Percentiles rank a stretch among this genome's conserved stretches.
phyloP scores from a whole-genome alignment of 164 flowering plant species.

The Vitis rupestris region DNA sequence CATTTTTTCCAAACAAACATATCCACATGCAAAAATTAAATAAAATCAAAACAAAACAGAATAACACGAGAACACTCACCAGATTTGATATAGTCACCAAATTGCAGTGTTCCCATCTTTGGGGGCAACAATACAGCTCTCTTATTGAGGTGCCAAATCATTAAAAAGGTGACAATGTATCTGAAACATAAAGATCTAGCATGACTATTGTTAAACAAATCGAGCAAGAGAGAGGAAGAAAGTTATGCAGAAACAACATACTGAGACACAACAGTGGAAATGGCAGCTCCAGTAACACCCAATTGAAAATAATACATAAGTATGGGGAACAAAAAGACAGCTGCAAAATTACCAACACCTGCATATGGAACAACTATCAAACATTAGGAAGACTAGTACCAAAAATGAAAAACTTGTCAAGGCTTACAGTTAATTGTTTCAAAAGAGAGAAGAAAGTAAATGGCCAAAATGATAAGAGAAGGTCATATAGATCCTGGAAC shows the following conservation, averaged over 20 bases:
- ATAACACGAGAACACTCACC: slow-evolving; percentile 42
- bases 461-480: too few species aligned
- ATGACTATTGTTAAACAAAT: background rate
- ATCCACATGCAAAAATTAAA: background rate
- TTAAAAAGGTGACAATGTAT: slow-evolving; percentile 60
- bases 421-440: background rate
- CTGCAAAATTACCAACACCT: slow-evolving; percentile 76
- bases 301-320: slow-evolving; percentile 55
- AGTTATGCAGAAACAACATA: slow-evolving; percentile 37
- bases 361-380: slow-evolving; percentile 25
- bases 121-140: slow-evolving; percentile 77
- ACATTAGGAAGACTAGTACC: background rate
- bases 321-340: slow-evolving; percentile 73
- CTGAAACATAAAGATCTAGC: slow-evolving; percentile 38
- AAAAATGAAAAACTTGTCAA: background rate
- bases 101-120: slow-evolving; percentile 66
- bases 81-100: slow-evolving; percentile 79
- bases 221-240: slow-evolving; percentile 6
- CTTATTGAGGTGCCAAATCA: slow-evolving; percentile 75
- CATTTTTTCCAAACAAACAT: too few species aligned
- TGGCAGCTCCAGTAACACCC: slow-evolving; percentile 91
- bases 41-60: background rate
- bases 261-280: slow-evolving; percentile 88
- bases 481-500: too few species aligned
- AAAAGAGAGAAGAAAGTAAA: background rate